Percentiles rank a stretch among this genome's conserved stretches.
These are phyloP conservation scores for Penicillium flavigenum DNA, from an alignment of 495 filamentous ascomycete species.

Conservation along the genomic window DNA sequence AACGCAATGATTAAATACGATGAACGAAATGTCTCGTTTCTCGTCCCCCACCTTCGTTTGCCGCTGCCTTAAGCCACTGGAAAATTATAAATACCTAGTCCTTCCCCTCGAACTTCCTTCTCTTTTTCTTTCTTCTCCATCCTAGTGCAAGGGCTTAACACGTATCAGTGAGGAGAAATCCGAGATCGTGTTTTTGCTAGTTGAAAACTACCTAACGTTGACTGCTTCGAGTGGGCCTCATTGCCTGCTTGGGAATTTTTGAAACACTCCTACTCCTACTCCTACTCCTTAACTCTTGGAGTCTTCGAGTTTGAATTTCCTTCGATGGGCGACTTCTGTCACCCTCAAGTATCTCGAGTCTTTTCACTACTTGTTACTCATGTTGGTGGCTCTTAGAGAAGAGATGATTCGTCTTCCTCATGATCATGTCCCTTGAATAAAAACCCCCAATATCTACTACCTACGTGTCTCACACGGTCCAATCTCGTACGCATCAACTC, in stretches of 20 bases:
- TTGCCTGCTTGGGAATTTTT: conserved; percentile 52
- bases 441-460: background rate
- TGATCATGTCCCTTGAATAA: background rate
- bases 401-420: conserved; percentile 19
- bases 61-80: conserved; percentile 22
- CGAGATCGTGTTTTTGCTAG: conserved; percentile 60
- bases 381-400: conserved; percentile 49
- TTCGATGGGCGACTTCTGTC: conserved; percentile 3
- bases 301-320: conserved; percentile 21
- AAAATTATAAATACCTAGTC: conserved; percentile 25
- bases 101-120: conserved; percentile 6
- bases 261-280: conserved; percentile 39
- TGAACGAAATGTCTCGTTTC: no score
- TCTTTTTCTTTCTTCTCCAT: conserved; percentile 47
- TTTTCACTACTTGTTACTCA: conserved; percentile 48
- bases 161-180: conserved; percentile 58
- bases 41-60: conserved; percentile 19
- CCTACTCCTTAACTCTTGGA: conserved; percentile 20
- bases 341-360: conserved; percentile 14
- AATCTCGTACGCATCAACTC: background rate
- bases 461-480: background rate
- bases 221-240: conserved; percentile 43
- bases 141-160: conserved; percentile 57
- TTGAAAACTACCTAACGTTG: conserved; percentile 57
- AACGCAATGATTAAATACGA: no score